Conservation (phyloP, 345 rosid genomes). For the Nephelium lappaceum region DNA sequence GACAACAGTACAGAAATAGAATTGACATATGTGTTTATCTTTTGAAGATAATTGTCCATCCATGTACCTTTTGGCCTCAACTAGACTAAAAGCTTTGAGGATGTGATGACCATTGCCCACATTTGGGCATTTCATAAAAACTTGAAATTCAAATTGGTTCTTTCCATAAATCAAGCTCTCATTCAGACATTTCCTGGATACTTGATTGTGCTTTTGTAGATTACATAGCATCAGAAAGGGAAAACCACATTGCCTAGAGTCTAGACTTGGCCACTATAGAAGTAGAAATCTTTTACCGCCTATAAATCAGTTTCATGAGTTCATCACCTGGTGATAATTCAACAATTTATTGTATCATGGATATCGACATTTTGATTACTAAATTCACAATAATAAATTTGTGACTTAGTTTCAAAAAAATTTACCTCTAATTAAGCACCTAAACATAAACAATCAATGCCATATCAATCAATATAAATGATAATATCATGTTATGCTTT, state of each 20-base stretch:
- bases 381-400: background rate
- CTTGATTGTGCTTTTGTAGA: background rate
- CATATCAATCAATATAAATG: background rate
- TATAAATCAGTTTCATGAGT: background rate
- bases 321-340: background rate
- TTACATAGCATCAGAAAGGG: background rate
- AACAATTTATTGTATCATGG: background rate
- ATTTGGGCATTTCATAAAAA: background rate
- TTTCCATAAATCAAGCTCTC: background rate
- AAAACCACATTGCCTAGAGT: background rate
- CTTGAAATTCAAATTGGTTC: background rate
- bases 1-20: background rate
- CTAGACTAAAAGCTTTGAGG: background rate
- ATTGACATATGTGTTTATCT: background rate
- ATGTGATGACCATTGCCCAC: background rate
- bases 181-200: background rate
- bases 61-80: background rate
- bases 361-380: background rate
- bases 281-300: background rate
- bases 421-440: background rate
- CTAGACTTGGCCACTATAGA: background rate
- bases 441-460: background rate
- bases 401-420: background rate
- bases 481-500: background rate
- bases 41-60: background rate